Evolutionary conservation across 2,329 filamentous ascomycete genomes (phyloP), one percentile per base, ranked within the genome.

Genomic region (Trichoderma sp.): DNA sequence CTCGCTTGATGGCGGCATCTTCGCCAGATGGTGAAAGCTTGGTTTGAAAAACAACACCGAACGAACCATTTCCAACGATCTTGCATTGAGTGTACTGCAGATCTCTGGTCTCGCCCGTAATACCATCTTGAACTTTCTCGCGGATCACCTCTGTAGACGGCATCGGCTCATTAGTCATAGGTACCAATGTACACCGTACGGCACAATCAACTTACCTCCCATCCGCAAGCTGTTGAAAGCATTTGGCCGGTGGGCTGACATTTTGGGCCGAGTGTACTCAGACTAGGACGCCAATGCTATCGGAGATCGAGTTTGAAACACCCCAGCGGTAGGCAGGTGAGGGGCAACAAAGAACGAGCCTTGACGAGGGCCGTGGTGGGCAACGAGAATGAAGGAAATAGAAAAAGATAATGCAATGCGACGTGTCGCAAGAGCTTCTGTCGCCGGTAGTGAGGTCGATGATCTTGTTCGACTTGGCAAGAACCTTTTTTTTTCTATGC

Each of bases 31-130:
- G 96, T 73, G 95, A 95, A 79, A 99, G 89, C 86, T 98, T 98
- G 72, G 96, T 99, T 86, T 99, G 96, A 83, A 99, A 99, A 75
- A 99, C 96, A 65, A 99, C 95, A 76, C 96, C 96, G 78, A 99
- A 99, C 43, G 95, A 98, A 77, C 96, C 96, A 85, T 99, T 99
- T 82, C 96, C 96, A 63, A 99, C 96, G 79, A 99, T 98, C 86
- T 99, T 99, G 87, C 95, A 98, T 82, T 98, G 96, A 71, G 96
- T 98, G 84, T 99, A 99, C 82, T 97, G 94, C 84, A 99, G 90
- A 79, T 99, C 96, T 83, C 93, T 92, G 79, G 94, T 97, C 83
- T 99, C 96, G 78, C 96, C 96, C 15, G 96, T 99, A 76, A 97
- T 87, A 81, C 96, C 96, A 87, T 99, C 96, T 83, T 99, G 96